Base-by-base conservation (phyloP, 495 filamentous ascomycete genomes). In the Talaromyces borbonicus region DNA sequence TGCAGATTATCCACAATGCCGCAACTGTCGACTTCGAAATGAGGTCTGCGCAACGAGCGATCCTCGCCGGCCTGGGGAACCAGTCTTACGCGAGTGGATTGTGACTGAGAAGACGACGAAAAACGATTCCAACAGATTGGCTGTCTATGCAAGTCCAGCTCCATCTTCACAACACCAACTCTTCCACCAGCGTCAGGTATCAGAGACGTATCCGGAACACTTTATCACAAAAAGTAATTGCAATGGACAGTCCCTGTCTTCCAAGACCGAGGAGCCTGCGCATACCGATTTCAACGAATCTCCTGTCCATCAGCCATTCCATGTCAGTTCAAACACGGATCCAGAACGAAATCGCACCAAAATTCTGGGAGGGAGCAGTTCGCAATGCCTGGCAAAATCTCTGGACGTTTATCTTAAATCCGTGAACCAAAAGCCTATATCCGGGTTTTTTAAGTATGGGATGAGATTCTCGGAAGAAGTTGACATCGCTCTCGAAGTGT, bases 81-180 rank as follows among this genome's bases (percentile, higher is more conserved):
- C 38, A 24, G 38, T 41, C n/a, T 19, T 41, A n/a, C 38, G 38
- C 18, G 38, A 41, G 26, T 41, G 38, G 38, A 41, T 41, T 41
- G 38, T 41, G 19, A 41, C 38, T 11, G 38, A 41, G 20, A 41
- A 41, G 38, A 41, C 26, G 15, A 23, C n/a, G 9, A 24, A 41
- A 41, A 12, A 9, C 38, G 38, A 41, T n/a, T 24, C 38, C 5
- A 41, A 23, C 15, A 41, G 11, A 26, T 23, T 11, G n/a, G 8
- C 38, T 4, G 38, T 41, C 23, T 41, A 41, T 23, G 38, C 38
- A 19, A 41, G 38, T 12, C 38, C 38, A n/a, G 26, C 38, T 41
- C 38, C 38, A 11, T 41, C 38, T 41, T 23, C 26, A 41, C 38
- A 41, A 24, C 38, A 14, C 23, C 38, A 41, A 41, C 26, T 26